Conservation (phyloP, 768 basidiomycete genomes). For the Mycena galopus region DNA sequence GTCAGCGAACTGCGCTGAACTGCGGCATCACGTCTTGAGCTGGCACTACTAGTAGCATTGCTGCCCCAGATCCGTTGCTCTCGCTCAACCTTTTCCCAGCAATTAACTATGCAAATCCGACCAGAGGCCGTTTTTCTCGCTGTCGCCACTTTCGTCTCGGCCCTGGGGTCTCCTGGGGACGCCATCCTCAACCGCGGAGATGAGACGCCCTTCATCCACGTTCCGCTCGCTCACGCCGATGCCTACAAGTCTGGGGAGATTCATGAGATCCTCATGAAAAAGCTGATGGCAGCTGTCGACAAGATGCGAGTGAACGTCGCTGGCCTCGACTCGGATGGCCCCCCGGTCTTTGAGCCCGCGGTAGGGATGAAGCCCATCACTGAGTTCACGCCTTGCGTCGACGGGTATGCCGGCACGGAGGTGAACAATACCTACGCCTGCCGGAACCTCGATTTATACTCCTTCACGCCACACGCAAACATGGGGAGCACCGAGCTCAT, state of each 20-base stretch:
- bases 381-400: slow-evolving; percentile 27
- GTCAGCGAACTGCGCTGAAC: no score
- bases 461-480: slow-evolving; percentile 30
- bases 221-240: slow-evolving; percentile 16
- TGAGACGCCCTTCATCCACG: slow-evolving; percentile 29
- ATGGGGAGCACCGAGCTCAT: slow-evolving; percentile 21
- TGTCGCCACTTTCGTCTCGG: not conserved
- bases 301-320: slow-evolving; percentile 14
- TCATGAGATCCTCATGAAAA: slow-evolving; percentile 23
- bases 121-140: not conserved
- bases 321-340: not conserved
- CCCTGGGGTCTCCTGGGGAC: not conserved
- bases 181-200: slow-evolving; percentile 19
- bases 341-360: slow-evolving; percentile 2
- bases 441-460: slow-evolving; percentile 31
- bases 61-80: no score
- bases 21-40: no score
- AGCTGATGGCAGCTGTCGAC: slow-evolving; percentile 20
- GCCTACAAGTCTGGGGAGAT: slow-evolving; percentile 31
- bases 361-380: slow-evolving; percentile 18
- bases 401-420: slow-evolving; percentile 21
- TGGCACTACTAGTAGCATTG: no score
- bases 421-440: slow-evolving; percentile 30
- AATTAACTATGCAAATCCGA: not conserved
- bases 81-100: no score